Base-by-base conservation (phyloP, 495 filamentous ascomycete species). In the Penicillium salamii region DNA sequence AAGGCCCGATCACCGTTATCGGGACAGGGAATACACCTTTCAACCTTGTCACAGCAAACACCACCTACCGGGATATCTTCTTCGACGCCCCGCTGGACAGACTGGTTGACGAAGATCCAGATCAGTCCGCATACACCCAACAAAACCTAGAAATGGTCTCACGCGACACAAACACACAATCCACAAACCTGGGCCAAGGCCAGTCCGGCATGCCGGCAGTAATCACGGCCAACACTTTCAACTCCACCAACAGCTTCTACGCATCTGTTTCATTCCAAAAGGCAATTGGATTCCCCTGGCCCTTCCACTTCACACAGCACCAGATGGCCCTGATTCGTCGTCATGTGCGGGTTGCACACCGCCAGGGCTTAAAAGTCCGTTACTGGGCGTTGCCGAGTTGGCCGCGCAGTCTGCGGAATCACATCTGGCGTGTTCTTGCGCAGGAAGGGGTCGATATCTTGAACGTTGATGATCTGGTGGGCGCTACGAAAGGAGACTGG, bases 381-480 rank as follows among this genome's bases (percentile, higher is more conserved):
- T 95, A 91, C 62, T 95, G 90, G 89, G 80, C 83, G n/a, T 58
- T 86, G 18, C 89, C 89, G 0, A 66, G 66, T 46, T 95, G 89
- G 89, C 89, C 90, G 9, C 66, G 85, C n/a, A 78, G 80, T 40
- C 54, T 86, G 55, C 71, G 90, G 34, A 86, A 93, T 66, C 75
- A 81, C 47, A 68, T 95, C 14, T 95, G 89, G 90, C 68, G 80
- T 39, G 74, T 85, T 3, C 61, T 95, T n/a, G 73, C 84, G 21
- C 67, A 75, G 35, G 87, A 90, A 54, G 89, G 88, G 0, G 84
- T 86, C 5, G 87, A 88, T 61, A 68, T 90, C 23, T 65, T 95
- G 26, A 93, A 91, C 62, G 88, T 86, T 5, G 89, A 95, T 73
- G 88, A 93, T 69, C 62, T 95, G 46, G 60, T 72, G 15, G 75